Conservation (phyloP, 2,329 filamentous ascomycete species). For the Aspergillus sp. region DNA sequence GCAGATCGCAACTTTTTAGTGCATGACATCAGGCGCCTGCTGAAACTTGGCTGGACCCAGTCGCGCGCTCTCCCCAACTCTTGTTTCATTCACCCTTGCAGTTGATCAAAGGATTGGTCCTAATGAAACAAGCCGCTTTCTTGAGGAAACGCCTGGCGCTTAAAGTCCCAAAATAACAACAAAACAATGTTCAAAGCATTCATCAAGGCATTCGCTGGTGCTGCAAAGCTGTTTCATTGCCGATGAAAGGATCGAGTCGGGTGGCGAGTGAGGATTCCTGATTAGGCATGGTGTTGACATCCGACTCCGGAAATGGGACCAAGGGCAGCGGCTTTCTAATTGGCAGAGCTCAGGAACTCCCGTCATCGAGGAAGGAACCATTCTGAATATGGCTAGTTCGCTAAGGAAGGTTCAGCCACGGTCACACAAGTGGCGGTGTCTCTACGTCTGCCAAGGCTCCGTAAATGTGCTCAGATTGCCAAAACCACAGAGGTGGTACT, state of each 20-base stretch:
- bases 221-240: not conserved
- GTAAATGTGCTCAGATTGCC: not conserved
- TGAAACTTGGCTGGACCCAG: slow-evolving; percentile 28
- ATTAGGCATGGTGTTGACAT: not conserved
- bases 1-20: slow-evolving; percentile 14
- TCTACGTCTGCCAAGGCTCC: slow-evolving; percentile 1
- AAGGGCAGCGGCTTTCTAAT: not conserved
- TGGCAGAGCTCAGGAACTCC: not conserved
- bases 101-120: slow-evolving; percentile 1
- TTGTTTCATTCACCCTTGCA: slow-evolving; percentile 4
- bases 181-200: not conserved
- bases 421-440: slow-evolving; percentile 6
- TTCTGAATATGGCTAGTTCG: not conserved
- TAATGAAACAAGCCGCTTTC: not conserved
- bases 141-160: not conserved
- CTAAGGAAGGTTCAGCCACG: not conserved
- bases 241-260: not conserved
- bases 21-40: slow-evolving; percentile 39
- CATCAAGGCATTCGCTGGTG: not conserved
- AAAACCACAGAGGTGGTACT: not conserved
- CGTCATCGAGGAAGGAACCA: not conserved
- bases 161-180: slow-evolving; percentile 7
- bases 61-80: slow-evolving; percentile 1
- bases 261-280: not conserved
- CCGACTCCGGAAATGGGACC: not conserved